These are phyloP conservation scores for Polytrichum commune DNA, from an alignment of 225 moss, liverwort and hornwort species.

Conservation along the genomic window DNA sequence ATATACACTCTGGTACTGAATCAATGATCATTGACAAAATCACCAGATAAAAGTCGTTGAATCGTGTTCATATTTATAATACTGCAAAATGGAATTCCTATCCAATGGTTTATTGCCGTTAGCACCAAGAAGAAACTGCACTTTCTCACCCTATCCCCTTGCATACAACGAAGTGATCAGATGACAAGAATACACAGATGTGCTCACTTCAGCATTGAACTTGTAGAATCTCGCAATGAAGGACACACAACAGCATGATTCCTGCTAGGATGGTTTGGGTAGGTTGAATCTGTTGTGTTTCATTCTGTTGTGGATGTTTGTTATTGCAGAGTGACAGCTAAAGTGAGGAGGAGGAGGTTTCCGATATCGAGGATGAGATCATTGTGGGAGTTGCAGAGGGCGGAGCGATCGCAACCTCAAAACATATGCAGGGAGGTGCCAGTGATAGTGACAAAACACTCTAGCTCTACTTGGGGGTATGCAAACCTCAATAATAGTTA, in stretches of 20 bases:
- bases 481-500: no score
- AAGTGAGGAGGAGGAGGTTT: slow-evolving; percentile 31
- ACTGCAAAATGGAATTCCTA: no score
- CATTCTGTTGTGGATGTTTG: background rate
- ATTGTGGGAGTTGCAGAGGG: background rate
- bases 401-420: slow-evolving; percentile 24
- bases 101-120: no score
- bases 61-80: no score
- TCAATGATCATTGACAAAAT: no score
- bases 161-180: background rate
- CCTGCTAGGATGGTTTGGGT: background rate
- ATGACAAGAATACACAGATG: background rate
- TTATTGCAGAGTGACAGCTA: slow-evolving; percentile 44
- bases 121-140: no score
- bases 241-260: background rate
- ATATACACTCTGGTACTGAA: no score
- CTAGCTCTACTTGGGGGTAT: no score
- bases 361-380: slow-evolving; percentile 16
- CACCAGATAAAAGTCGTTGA: no score
- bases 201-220: background rate
- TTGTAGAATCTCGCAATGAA: background rate
- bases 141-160: no score
- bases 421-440: slow-evolving; percentile 32
- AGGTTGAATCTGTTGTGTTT: no score
- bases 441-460: slow-evolving; percentile 55